Evolutionary conservation across 202 grass and related monocot species (phyloP).

Genomic region (Dendrocalamus latiflorus): DNA sequence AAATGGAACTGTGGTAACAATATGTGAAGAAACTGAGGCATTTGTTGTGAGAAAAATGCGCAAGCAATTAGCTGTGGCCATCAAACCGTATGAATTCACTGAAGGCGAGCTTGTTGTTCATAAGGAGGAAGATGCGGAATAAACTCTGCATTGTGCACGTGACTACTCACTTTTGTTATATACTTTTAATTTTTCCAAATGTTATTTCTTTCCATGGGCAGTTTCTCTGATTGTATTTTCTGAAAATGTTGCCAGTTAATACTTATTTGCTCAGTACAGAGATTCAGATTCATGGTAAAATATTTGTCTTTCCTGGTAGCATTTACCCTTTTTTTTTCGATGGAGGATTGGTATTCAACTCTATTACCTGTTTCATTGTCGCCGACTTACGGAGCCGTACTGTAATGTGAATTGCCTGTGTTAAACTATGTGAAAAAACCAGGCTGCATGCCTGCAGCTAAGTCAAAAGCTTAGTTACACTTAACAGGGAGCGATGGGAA

Average conservation of each 20-base stretch:
- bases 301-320: background rate
- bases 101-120: slow-evolving; percentile 70
- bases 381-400: background rate
- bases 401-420: background rate
- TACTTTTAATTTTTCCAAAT: background rate
- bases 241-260: background rate
- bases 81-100: slow-evolving; percentile 80
- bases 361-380: background rate
- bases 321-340: background rate
- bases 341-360: background rate
- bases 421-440: background rate
- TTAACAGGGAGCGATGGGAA: background rate
- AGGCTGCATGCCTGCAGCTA: background rate
- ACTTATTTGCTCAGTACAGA: background rate
- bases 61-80: slow-evolving; percentile 37
- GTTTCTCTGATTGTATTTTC: background rate
- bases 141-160: background rate
- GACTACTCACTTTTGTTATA: background rate
- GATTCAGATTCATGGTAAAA: background rate
- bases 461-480: background rate
- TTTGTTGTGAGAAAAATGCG: too few species aligned
- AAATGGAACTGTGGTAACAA: too few species aligned
- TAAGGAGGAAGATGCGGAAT: slow-evolving; percentile 76
- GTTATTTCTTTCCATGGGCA: background rate
- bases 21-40: too few species aligned